Evolutionary conservation across 345 rosid species (phyloP).

Genomic region (Mercurialis annua): DNA sequence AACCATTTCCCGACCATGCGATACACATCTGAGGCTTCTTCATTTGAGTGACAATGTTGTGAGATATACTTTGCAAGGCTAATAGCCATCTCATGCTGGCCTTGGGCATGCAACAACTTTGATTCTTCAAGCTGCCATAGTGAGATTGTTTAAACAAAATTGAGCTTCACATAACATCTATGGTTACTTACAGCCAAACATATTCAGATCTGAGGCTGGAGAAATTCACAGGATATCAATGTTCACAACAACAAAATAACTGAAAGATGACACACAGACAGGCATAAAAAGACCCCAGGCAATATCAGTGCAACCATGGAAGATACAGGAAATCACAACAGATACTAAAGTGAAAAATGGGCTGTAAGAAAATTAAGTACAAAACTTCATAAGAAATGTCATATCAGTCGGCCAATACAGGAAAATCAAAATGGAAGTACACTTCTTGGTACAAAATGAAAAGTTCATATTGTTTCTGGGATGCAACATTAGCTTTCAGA

Average conservation of each 20-base stretch:
- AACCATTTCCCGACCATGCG: slow-evolving; percentile 97
- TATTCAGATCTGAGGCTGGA: background rate
- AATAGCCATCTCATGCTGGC: slow-evolving; percentile 91
- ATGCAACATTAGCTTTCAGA: background rate
- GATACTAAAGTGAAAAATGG: no score
- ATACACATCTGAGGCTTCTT: slow-evolving; percentile 66
- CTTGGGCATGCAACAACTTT: slow-evolving; percentile 84
- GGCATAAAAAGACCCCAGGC: no score
- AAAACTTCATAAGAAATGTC: no score
- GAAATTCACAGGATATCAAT: background rate
- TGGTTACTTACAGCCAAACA: background rate
- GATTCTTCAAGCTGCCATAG: slow-evolving; percentile 88
- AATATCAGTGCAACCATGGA: background rate
- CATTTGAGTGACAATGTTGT: slow-evolving; percentile 52
- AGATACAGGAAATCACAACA: no score
- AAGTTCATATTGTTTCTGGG: background rate
- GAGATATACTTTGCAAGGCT: slow-evolving; percentile 79
- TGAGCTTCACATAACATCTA: background rate
- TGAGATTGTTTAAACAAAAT: background rate
- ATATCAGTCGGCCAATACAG: background rate
- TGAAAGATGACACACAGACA: background rate
- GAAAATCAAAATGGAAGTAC: background rate
- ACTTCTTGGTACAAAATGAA: background rate
- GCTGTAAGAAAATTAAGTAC: background rate
- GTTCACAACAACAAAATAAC: background rate